Percentiles rank a stretch among this genome's conserved stretches.
These are phyloP conservation scores for Herpetomonas muscarum DNA, from an alignment of 208 protist species.

Conservation along the genomic window DNA sequence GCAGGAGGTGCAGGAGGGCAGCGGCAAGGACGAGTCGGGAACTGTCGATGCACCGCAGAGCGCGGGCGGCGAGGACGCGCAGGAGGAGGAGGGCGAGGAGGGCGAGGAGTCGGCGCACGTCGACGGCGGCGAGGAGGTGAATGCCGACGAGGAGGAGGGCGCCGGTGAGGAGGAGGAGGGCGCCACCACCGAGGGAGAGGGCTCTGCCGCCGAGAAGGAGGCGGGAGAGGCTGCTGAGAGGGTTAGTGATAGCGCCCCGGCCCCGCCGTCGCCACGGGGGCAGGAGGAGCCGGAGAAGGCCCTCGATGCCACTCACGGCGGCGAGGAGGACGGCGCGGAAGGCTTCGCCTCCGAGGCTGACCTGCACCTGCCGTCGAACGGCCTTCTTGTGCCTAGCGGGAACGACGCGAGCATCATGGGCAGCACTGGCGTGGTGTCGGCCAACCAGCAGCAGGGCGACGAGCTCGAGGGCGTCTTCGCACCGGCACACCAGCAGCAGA, in stretches of 20 bases:
- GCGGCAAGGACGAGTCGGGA: neutral
- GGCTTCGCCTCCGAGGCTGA: no score
- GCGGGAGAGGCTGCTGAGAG: no score
- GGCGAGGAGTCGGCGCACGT: neutral
- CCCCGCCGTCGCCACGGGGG: no score
- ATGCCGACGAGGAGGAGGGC: neutral
- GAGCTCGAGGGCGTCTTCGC: constrained; percentile 12
- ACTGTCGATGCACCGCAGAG: neutral
- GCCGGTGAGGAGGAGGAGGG: neutral
- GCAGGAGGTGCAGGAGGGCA: neutral
- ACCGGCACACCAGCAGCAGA: neutral
- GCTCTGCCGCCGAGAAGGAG: no score
- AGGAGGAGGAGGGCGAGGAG: neutral
- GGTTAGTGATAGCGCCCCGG: no score
- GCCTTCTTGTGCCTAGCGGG: no score
- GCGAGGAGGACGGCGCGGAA: no score
- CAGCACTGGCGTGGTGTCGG: neutral
- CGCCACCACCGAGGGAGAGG: neutral
- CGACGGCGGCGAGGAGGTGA: constrained; percentile 1
- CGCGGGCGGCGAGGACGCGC: neutral
- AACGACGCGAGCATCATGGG: neutral
- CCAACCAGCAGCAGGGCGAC: constrained; percentile 3
- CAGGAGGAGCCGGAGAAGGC: no score
- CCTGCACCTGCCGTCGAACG: no score
- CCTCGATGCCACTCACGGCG: no score